These are phyloP conservation scores for Morella rubra DNA, from an alignment of 306 rosid genomes.

Conservation along the genomic window DNA sequence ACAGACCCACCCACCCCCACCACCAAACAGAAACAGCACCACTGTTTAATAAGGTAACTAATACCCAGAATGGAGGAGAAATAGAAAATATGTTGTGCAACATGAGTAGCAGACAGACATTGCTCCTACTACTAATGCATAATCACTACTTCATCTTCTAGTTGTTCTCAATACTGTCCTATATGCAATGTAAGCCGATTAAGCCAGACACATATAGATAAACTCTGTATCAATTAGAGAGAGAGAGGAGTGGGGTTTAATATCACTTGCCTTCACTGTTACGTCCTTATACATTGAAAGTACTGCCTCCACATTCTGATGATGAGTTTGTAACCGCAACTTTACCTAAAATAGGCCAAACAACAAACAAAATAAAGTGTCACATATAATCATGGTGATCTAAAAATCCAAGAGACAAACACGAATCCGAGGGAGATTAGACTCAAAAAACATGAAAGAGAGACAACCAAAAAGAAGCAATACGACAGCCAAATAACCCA, in stretches of 20 bases:
- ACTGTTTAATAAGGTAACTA: not conserved
- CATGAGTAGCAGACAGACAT: not conserved
- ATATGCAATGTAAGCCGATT: not conserved
- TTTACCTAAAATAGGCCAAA: slow-evolving; percentile 59
- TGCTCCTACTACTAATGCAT: not conserved
- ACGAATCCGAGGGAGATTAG: slow-evolving; percentile 1
- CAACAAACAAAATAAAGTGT: slow-evolving; percentile 15
- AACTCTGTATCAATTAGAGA: not conserved
- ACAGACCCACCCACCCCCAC: not conserved
- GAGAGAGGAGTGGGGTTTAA: not conserved
- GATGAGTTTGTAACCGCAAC: slow-evolving; percentile 81
- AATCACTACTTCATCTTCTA: not conserved
- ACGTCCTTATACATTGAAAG: slow-evolving; percentile 69
- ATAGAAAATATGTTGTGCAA: not conserved
- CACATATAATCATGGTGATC: slow-evolving; percentile 11
- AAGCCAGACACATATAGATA: not conserved
- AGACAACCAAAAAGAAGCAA: slow-evolving; percentile 7
- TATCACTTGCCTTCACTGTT: slow-evolving; percentile 58
- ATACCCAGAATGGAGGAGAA: not conserved
- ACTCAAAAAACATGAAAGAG: slow-evolving; percentile 7
- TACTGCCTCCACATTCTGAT: slow-evolving; percentile 84
- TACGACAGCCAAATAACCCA: not conserved
- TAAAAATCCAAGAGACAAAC: slow-evolving; percentile 4
- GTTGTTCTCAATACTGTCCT: not conserved
- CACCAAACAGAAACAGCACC: not conserved